Conservation (phyloP, 805 yeast species). For the Candida manassasensis region DNA sequence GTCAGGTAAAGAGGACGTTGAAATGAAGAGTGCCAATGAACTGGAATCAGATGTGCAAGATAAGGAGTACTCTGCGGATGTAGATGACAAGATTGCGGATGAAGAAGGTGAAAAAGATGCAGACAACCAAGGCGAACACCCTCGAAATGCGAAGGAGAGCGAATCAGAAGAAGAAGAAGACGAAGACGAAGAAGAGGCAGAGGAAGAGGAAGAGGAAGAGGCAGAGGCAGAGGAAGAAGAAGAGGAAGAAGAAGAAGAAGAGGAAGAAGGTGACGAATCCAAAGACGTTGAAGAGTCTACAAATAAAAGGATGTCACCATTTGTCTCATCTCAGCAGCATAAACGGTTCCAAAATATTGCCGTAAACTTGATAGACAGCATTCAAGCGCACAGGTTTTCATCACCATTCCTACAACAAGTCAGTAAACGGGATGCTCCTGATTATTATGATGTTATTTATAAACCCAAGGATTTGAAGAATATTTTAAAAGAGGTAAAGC, state of each 20-base stretch:
- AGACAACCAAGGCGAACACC: constrained; percentile 8
- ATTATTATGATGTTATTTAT: constrained; percentile 56
- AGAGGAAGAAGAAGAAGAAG: constrained; percentile 5
- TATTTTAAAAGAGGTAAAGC: constrained; percentile 51
- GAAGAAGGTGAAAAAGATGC: constrained; percentile 4
- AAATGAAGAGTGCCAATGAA: constrained; percentile 1
- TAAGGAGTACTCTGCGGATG: constrained; percentile 5
- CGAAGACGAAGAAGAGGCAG: constrained; percentile 10
- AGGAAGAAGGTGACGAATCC: constrained; percentile 6
- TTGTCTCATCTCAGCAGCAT: constrained; percentile 13
- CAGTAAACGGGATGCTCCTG: constrained; percentile 60
- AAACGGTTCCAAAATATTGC: constrained; percentile 62
- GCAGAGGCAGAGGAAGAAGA: constrained; percentile 6
- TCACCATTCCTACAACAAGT: constrained; percentile 73
- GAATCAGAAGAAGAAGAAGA: constrained; percentile 5
- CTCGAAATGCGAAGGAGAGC: constrained; percentile 6
- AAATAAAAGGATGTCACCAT: not conserved
- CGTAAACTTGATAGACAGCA: constrained; percentile 55
- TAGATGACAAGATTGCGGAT: constrained; percentile 2
- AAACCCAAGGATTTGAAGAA: constrained; percentile 67
- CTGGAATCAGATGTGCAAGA: constrained; percentile 1
- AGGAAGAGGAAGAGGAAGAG: constrained; percentile 9
- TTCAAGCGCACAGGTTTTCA: constrained; percentile 67
- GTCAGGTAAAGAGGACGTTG: constrained; percentile 5
- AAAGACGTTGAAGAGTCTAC: constrained; percentile 8